These are phyloP conservation scores for Mollisiaceae sp. DNA, from an alignment of 2,329 filamentous ascomycete genomes.

Conservation along the genomic window DNA sequence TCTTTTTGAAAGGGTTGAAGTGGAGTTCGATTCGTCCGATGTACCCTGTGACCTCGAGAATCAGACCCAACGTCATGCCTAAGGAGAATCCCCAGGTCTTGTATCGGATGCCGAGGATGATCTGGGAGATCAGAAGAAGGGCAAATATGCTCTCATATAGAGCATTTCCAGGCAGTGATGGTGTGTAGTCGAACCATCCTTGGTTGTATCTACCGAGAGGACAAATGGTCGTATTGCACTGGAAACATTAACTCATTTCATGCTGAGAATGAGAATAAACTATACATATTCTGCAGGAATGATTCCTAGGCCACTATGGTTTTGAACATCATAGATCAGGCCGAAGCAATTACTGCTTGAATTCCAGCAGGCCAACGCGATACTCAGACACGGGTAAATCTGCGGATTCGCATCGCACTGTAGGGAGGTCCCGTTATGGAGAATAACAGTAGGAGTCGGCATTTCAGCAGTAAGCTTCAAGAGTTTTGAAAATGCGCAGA, in stretches of 20 bases:
- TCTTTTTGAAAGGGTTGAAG: constrained; percentile 53
- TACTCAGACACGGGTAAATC: not conserved
- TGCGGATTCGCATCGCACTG: not conserved
- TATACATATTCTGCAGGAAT: not conserved
- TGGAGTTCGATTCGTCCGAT: constrained; percentile 58
- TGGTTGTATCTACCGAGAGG: constrained; percentile 27
- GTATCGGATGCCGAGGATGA: constrained; percentile 55
- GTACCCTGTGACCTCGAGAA: constrained; percentile 64
- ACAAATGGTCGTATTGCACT: constrained; percentile 14
- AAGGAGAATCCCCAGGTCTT: constrained; percentile 61
- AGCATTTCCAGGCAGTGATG: constrained; percentile 55
- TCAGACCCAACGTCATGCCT: constrained; percentile 56
- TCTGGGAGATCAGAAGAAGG: constrained; percentile 53
- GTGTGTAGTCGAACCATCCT: constrained; percentile 50
- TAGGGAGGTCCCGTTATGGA: not conserved
- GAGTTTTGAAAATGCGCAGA: not conserved
- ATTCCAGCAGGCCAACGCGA: not conserved
- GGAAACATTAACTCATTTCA: not conserved
- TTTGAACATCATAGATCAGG: not conserved
- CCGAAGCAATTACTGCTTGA: constrained; percentile 6
- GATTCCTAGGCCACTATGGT: not conserved
- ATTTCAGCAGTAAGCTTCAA: not conserved
- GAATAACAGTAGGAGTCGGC: not conserved
- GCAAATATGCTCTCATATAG: constrained; percentile 58
- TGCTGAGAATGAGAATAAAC: not conserved